Conservation (phyloP, 2,329 filamentous ascomycete genomes). For the Piedraia hortae region DNA sequence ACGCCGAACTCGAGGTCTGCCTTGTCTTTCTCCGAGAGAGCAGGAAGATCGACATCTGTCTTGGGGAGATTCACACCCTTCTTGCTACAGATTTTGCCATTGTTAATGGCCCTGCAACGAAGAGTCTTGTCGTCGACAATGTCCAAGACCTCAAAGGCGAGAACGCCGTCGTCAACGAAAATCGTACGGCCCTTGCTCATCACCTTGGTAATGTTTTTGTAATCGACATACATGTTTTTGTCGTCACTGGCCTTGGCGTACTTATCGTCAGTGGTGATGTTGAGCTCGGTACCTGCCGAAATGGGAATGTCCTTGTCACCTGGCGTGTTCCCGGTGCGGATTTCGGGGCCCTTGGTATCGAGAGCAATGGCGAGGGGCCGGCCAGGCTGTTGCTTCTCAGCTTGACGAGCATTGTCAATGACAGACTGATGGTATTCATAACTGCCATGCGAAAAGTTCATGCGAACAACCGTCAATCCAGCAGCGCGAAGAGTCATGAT, state of each 20-base stretch:
- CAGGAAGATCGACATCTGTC: constrained; percentile 92
- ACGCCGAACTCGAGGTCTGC: constrained; percentile 81
- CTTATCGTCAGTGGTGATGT: constrained; percentile 88
- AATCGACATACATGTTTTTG: constrained; percentile 96
- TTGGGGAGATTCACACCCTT: constrained; percentile 99
- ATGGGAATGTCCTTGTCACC: constrained; percentile 55
- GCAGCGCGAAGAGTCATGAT: constrained; percentile 74
- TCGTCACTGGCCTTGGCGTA: constrained; percentile 65
- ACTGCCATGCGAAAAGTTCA: constrained; percentile 94
- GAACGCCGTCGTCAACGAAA: constrained; percentile 94
- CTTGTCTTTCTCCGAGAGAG: constrained; percentile 96
- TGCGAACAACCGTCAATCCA: constrained; percentile 93
- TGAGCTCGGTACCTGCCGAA: constrained; percentile 55
- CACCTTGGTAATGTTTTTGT: constrained; percentile 99
- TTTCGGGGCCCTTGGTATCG: constrained; percentile 61
- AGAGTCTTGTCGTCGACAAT: constrained; percentile 74
- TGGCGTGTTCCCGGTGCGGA: constrained; percentile 52
- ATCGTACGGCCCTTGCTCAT: constrained; percentile 75
- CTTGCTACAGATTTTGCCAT: constrained; percentile 93
- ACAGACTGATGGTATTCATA: constrained; percentile 97
- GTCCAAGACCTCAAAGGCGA: constrained; percentile 80
- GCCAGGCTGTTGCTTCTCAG: constrained; percentile 49
- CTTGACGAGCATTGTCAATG: constrained; percentile 79
- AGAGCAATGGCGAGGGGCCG: constrained; percentile 89
- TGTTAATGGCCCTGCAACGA: constrained; percentile 71